These are phyloP conservation scores for Scopulariopsis brevicaulis DNA, from an alignment of 2,329 filamentous ascomycete genomes.

Conservation along the genomic window DNA sequence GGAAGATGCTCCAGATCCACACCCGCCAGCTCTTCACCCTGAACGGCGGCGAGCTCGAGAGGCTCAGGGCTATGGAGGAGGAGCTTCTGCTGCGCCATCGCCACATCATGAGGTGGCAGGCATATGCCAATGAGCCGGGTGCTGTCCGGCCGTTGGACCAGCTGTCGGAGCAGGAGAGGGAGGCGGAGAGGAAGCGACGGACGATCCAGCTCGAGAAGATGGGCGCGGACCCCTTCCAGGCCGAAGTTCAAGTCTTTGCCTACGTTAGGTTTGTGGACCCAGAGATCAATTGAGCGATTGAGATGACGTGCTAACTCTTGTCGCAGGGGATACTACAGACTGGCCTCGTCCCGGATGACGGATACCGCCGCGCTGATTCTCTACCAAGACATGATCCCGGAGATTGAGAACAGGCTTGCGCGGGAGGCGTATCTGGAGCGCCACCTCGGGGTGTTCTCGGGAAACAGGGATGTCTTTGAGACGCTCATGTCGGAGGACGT, in stretches of 20 bases:
- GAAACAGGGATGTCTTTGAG: constrained; percentile 20
- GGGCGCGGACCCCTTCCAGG: constrained; percentile 42
- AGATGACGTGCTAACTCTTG: not conserved
- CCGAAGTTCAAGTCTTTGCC: constrained; percentile 50
- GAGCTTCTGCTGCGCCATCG: constrained; percentile 33
- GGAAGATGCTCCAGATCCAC: constrained; percentile 39
- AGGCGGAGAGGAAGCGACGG: constrained; percentile 29
- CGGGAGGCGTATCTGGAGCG: constrained; percentile 27
- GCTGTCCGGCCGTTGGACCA: constrained; percentile 19
- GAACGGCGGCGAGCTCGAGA: constrained; percentile 33
- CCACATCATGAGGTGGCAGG: constrained; percentile 35
- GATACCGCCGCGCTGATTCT: constrained; percentile 40
- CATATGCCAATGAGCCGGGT: constrained; percentile 15
- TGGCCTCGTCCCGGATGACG: constrained; percentile 52
- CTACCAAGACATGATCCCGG: constrained; percentile 35
- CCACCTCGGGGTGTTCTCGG: constrained; percentile 26
- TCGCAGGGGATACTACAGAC: constrained; percentile 52
- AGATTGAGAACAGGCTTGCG: constrained; percentile 23
- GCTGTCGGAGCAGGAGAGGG: constrained; percentile 35
- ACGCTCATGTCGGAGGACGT: constrained; percentile 37
- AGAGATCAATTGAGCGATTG: not conserved
- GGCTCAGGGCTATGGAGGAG: constrained; percentile 33
- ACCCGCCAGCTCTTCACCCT: constrained; percentile 44
- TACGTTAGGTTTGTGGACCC: constrained; percentile 34
- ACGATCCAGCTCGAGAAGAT: constrained; percentile 33